Evolutionary conservation across 805 yeast genomes (phyloP), one percentile per base, ranked within the genome.

Genomic region (Candida namnaoensis): DNA sequence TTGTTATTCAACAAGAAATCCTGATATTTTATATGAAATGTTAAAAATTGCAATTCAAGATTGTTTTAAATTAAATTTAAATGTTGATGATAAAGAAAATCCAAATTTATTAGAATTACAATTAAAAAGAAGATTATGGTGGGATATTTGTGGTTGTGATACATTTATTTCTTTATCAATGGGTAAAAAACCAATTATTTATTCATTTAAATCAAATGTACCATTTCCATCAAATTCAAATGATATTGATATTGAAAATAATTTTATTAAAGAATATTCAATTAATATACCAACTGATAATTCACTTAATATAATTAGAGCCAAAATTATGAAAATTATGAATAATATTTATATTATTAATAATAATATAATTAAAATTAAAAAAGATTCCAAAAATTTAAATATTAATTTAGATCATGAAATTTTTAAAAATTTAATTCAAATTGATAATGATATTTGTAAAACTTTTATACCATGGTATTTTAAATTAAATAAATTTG

Each of bases 211-310:
- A 24, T 52, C 61, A 19, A 34, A 33, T 2, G 64, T 61, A 1
- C 64, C 66, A 13, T 53, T 54, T 39, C 65, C 64, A 4, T 50
- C 61, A 7, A 62, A 62, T 40, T 51, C 52, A 32, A 50, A 61
- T 37, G 66, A 62, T 44, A 43, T 36, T 4, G 62, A 59, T 36
- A 50, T 61, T 30, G 50, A 54, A 5, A 46, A 47, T 9, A 51
- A 51, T n/a, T 45, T 48, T 5, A 46, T 54, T 34, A 49, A 41
- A 25, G 14, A 51, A 2, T 40, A 44, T 15, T 51, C 58, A 6
- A 44, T 42, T 25, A 45, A 42, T 7, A 46, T 49, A 1, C 52
- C 58, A 14, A 55, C 60, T n/a, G 54, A 51, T 37, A 55, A 54
- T 36, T 52, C 58, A 0, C 54, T 55, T 42, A 55, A 55, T 40